Conservation (phyloP, 441 rosid species). For the Codiaeum variegatum region DNA sequence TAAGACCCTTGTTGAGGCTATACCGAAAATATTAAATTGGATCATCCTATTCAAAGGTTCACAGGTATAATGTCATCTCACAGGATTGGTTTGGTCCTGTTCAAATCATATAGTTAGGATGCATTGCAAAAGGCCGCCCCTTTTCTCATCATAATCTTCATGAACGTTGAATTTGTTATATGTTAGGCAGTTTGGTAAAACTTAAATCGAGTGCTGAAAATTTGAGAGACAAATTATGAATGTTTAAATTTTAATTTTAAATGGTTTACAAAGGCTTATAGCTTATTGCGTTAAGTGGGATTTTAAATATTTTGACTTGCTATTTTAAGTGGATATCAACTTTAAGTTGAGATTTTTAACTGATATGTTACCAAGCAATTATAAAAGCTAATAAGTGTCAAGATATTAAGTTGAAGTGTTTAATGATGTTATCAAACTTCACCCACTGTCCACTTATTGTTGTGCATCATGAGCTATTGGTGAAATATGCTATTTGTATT, state of each 20-base stretch:
- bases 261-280: too few species aligned
- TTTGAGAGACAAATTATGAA: too few species aligned
- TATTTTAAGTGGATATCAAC: too few species aligned
- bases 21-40: slow-evolving; percentile 81
- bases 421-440: too few species aligned
- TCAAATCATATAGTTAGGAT: neutral
- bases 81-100: neutral
- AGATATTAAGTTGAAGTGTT: too few species aligned
- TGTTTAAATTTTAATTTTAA: too few species aligned
- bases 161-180: slow-evolving; percentile 1
- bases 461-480: neutral
- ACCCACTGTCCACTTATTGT: neutral
- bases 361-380: too few species aligned
- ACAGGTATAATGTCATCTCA: slow-evolving; percentile 45
- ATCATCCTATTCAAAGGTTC: slow-evolving; percentile 56
- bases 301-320: too few species aligned
- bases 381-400: too few species aligned
- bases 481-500: neutral
- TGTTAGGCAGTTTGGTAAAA: neutral
- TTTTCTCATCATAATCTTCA: neutral
- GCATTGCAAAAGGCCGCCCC: neutral
- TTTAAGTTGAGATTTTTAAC: too few species aligned
- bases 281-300: too few species aligned
- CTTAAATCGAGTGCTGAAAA: too few species aligned
- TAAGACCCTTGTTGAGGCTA: slow-evolving; percentile 59